Percentiles rank a stretch among this genome's conserved stretches.
phyloP scores from a whole-genome alignment of 2,329 filamentous ascomycete genomes.

The Nothomitra cinnamomea region DNA sequence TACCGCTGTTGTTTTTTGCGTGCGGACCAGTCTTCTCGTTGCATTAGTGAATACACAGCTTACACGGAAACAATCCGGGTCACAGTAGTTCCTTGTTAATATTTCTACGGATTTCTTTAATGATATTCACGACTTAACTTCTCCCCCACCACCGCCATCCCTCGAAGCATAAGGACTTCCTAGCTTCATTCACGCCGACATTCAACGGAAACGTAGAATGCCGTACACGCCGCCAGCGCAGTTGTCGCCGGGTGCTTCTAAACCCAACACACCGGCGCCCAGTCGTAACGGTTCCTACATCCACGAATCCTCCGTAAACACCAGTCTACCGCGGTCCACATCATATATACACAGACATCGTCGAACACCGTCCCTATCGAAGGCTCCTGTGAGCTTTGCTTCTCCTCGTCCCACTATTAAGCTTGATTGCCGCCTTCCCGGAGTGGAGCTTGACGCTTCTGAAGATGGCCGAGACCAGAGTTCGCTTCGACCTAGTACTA shows the following conservation, averaged over 20 bases:
- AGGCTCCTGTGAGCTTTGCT: slow-evolving; percentile 18
- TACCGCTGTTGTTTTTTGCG: background rate
- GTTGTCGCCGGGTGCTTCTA: slow-evolving; percentile 40
- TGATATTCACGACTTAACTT: slow-evolving; percentile 1
- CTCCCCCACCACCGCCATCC: background rate
- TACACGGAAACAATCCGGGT: background rate
- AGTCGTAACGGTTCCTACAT: slow-evolving; percentile 30
- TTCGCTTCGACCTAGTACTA: slow-evolving; percentile 29
- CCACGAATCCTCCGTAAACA: slow-evolving; percentile 21
- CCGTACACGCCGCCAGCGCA: slow-evolving; percentile 33
- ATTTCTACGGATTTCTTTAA: slow-evolving; percentile 1
- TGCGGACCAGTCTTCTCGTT: background rate
- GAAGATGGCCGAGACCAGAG: slow-evolving; percentile 11
- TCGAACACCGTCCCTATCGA: slow-evolving; percentile 35
- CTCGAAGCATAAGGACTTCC: background rate
- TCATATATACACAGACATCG: slow-evolving; percentile 45
- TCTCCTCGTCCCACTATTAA: slow-evolving; percentile 11
- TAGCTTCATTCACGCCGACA: background rate
- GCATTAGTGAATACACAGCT: background rate
- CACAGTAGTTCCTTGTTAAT: background rate
- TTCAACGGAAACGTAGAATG: slow-evolving; percentile 21
- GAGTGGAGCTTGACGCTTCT: background rate
- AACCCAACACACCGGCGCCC: slow-evolving; percentile 31
- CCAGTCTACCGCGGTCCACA: slow-evolving; percentile 37
- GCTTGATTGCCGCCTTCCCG: background rate